Evolutionary conservation across 148 eudicot species (phyloP), one percentile per base, ranked within the genome.

Genomic region (Persicaria maculosa): DNA sequence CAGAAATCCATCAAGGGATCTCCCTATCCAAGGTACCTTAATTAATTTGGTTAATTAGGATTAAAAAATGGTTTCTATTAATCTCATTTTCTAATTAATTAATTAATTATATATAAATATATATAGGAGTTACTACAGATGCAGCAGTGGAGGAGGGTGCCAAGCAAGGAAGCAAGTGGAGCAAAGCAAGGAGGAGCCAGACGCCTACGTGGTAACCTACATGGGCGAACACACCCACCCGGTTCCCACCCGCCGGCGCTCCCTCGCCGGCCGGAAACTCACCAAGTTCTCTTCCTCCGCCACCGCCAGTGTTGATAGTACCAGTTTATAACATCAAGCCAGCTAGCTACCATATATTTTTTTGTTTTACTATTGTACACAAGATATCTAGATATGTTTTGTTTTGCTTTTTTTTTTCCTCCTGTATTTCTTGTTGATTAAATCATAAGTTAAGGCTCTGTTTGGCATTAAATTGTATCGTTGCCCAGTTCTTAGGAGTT

Each of bases 1-100:
- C 97, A 91, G 58, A 93, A 93, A 76, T 90, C 98, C 58, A 93
- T 93, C 74, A 93, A 91, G 77, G 98, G 97, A 10, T 85, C 97
- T 9, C 91, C 93, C n/a, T 81, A 85, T 82, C 98, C 98, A 22
- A 91, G 98, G 98, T 93, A 25, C 54, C 9, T 31, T n/a, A 5
- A 17, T 47, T 16, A 6, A 8, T 31, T 31, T 31, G 40, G 40
- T 43, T 47, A 12, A n/a, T 50, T 31, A 44, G 36, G 43, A 5
- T 2, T 2, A 2, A 72, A 44, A 47, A 22, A 31, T 31, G 3
- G 3, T 5, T 12, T 6, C 8, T 25, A 50, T 15, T 47, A 15
- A 62, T 20, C 2, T 62, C 1, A 20, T 62, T 22, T 0, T 22
- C 25, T 75, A 10, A 10, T 4, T 72, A 64, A 12, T 52, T 72